Percentiles rank a stretch among this genome's conserved stretches.
Evolutionary conservation across 2,329 filamentous ascomycete species (phyloP).

Genomic region (Setomelanomma holmii): DNA sequence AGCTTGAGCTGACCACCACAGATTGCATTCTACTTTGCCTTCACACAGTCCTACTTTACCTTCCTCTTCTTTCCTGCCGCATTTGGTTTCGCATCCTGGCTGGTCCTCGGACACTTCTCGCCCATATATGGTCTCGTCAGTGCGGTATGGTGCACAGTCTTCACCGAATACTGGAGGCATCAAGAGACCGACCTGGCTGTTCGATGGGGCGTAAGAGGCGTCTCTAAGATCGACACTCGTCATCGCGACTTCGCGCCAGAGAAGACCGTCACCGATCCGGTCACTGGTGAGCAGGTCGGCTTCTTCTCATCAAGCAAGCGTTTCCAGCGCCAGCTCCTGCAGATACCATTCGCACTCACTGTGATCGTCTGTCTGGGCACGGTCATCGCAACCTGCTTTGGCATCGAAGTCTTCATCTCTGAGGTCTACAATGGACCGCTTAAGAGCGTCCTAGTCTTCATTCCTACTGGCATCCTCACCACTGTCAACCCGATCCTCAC

Average conservation of each 20-base stretch:
- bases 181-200: constrained; percentile 86
- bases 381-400: constrained; percentile 86
- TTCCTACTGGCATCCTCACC: constrained; percentile 88
- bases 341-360: constrained; percentile 82
- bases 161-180: constrained; percentile 96
- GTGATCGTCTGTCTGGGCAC: constrained; percentile 77
- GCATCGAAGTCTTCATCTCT: constrained; percentile 93
- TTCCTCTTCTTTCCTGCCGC: constrained; percentile 84
- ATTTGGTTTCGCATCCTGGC: constrained; percentile 78
- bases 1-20: constrained; percentile 37
- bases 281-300: constrained; percentile 80
- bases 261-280: constrained; percentile 75
- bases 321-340: constrained; percentile 76
- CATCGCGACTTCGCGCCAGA: constrained; percentile 82
- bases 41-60: constrained; percentile 87
- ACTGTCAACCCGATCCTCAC: constrained; percentile 80
- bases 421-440: constrained; percentile 91
- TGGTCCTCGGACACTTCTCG: constrained; percentile 85
- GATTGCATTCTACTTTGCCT: constrained; percentile 95
- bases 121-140: constrained; percentile 78
- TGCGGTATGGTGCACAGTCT: constrained; percentile 83
- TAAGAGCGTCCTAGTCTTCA: constrained; percentile 83
- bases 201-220: constrained; percentile 86
- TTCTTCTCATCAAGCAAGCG: constrained; percentile 80
- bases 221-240: constrained; percentile 80